These are phyloP conservation scores for Neoarthrinium moseri DNA, from an alignment of 2,329 filamentous ascomycete genomes.

Conservation along the genomic window DNA sequence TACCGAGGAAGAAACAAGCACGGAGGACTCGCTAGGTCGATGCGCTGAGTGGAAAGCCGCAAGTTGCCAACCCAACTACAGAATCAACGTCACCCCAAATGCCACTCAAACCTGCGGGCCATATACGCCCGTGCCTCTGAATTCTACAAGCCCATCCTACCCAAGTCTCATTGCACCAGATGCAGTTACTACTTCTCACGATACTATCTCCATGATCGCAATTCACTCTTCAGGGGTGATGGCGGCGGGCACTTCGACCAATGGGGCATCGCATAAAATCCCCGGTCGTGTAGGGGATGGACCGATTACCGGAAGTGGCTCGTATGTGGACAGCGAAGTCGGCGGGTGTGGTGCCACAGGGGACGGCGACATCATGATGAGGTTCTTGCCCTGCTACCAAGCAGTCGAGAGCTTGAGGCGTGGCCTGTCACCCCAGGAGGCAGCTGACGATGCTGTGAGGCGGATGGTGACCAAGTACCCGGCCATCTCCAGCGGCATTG, in stretches of 20 bases:
- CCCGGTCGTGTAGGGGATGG: conserved; percentile 56
- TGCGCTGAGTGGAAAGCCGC: conserved; percentile 42
- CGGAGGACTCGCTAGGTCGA: conserved; percentile 33
- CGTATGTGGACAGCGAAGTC: conserved; percentile 52
- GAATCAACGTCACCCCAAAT: conserved; percentile 44
- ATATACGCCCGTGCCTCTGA: conserved; percentile 34
- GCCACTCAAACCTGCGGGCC: conserved; percentile 43
- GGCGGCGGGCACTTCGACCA: conserved; percentile 56
- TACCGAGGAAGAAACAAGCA: conserved; percentile 39
- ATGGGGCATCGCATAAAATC: conserved; percentile 53
- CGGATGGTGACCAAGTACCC: conserved; percentile 50
- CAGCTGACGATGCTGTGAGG: conserved; percentile 48
- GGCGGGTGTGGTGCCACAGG: conserved; percentile 57
- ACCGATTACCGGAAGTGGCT: conserved; percentile 52
- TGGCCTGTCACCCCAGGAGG: conserved; percentile 45
- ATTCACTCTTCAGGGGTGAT: conserved; percentile 42
- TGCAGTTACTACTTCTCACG: conserved; percentile 33
- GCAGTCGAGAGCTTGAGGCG: conserved; percentile 51
- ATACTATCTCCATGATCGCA: conserved; percentile 54
- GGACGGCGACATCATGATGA: conserved; percentile 57
- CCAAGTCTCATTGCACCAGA: conserved; percentile 13
- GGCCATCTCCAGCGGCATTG: conserved; percentile 43
- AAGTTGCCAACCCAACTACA: conserved; percentile 50
- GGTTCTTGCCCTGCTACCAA: conserved; percentile 56
- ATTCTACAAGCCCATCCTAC: conserved; percentile 16